Base-by-base conservation (phyloP, 2,329 filamentous ascomycete species). In the Tolypocladium tundrense region DNA sequence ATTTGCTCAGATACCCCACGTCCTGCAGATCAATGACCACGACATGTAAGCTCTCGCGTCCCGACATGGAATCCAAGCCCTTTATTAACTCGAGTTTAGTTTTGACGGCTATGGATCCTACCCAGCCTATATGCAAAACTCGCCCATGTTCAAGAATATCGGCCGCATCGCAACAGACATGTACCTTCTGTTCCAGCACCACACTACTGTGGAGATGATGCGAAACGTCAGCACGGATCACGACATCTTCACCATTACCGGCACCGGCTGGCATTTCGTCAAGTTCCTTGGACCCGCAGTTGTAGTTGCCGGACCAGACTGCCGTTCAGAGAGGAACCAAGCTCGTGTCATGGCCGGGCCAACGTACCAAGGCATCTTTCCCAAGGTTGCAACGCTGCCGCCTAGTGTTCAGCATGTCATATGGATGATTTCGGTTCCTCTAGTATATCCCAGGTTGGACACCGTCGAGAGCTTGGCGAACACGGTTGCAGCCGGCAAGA, bases 61-160 rank as follows among this genome's bases (percentile, higher is more conserved):
- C 14, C 24, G 13, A 10, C 11, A 35, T 16, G 14, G n/a, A 13
- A 21, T 45, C 19, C 27, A 6, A 4, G 9, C 33, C 6, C 27
- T 21, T n/a, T 33, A 14, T 27, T 55, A 24, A 56, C 40, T 24
- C 13, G 24, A 35, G 21, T 11, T 11, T 21, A 96, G 91, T 59
- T 99, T 99, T 65, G 94, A 99, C 68, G 94, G 94, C 33, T 99
- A 94, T 66, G 94, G 94, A 37, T 96, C 91, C 1, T 99, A 97
- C 67, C 94, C 94, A 0, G 91, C 96, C 61, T 95, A 97, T 70
- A 97, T 99, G 93, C 94, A 99, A 69, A 90, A 90, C 64, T 97
- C 91, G 21, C 88, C 96, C 63, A 91, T 97, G 76, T 97, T 99
- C 79, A 97, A 96, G 75, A 97, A 97, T 69, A 96, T 97, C 67